Percentiles rank a stretch among this genome's conserved stretches.
Evolutionary conservation across 2,329 filamentous ascomycete species (phyloP).

Genomic region (Periconia sp.): DNA sequence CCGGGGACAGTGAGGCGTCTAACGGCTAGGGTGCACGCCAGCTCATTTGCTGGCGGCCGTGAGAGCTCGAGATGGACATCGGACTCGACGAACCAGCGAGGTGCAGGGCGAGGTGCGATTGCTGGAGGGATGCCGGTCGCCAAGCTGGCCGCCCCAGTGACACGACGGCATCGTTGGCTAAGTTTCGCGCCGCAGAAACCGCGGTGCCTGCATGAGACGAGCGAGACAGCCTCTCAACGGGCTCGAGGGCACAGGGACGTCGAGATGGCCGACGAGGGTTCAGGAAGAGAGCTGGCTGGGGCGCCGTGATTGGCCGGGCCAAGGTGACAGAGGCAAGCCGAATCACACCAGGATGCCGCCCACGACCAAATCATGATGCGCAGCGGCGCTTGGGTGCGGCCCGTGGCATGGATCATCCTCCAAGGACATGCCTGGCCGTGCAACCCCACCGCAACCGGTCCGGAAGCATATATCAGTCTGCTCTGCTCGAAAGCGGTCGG

Average conservation of each 20-base stretch:
- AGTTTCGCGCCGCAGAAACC: slow-evolving; percentile 38
- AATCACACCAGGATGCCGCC: slow-evolving; percentile 22
- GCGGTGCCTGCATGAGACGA: slow-evolving; percentile 43
- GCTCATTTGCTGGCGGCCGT: slow-evolving; percentile 35
- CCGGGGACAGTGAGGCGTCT: slow-evolving; percentile 39
- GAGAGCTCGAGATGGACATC: slow-evolving; percentile 33
- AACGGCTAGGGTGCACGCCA: slow-evolving; percentile 34
- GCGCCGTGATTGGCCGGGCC: slow-evolving; percentile 22
- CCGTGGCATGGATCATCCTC: slow-evolving; percentile 30
- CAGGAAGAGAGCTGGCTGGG: slow-evolving; percentile 15
- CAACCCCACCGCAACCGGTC: slow-evolving; percentile 13
- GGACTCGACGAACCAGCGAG: slow-evolving; percentile 35
- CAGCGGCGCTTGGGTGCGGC: slow-evolving; percentile 28
- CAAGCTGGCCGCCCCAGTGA: slow-evolving; percentile 34
- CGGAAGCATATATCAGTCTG: slow-evolving; percentile 18
- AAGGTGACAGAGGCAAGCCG: slow-evolving; percentile 25
- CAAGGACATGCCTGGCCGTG: slow-evolving; percentile 8
- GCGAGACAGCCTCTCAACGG: slow-evolving; percentile 33
- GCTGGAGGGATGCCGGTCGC: slow-evolving; percentile 29
- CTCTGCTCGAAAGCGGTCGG: slow-evolving; percentile 13
- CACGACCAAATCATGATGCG: slow-evolving; percentile 24
- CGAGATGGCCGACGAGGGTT: slow-evolving; percentile 27
- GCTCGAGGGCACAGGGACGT: slow-evolving; percentile 26
- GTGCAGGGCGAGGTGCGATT: slow-evolving; percentile 23
- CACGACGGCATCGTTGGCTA: slow-evolving; percentile 36